These are phyloP conservation scores for Sporothrix pallida DNA, from an alignment of 2,329 filamentous ascomycete genomes.

Conservation along the genomic window DNA sequence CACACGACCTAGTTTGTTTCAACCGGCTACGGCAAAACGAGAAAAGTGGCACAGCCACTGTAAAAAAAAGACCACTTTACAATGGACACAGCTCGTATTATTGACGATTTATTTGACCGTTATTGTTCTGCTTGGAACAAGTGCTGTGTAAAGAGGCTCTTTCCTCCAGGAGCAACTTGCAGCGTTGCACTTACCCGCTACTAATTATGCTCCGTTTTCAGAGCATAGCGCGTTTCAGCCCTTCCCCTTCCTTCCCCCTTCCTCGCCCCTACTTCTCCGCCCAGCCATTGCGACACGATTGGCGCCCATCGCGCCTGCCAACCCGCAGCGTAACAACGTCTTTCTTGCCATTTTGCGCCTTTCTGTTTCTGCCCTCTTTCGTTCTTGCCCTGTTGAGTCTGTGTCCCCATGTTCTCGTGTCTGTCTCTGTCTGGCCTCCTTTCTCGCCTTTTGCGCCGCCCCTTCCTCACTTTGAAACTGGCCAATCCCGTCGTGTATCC, in stretches of 20 bases:
- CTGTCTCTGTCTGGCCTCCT: not conserved
- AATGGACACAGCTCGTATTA: not conserved
- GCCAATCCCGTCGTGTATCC: not conserved
- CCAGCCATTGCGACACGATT: conserved; percentile 4
- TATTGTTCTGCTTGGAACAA: conserved; percentile 1
- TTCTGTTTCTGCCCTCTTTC: not conserved
- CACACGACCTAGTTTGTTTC: conserved; percentile 20
- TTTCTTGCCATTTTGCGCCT: not conserved
- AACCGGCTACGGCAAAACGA: conserved; percentile 15
- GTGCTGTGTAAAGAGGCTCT: conserved; percentile 7
- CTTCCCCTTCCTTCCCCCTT: conserved; percentile 9
- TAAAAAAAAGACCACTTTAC: not conserved
- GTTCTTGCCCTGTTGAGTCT: not conserved
- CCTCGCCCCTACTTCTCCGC: not conserved
- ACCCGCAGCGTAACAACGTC: conserved; percentile 12
- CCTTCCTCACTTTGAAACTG: conserved; percentile 16
- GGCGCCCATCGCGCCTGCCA: conserved; percentile 14
- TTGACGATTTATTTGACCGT: no score
- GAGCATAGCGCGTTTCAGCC: conserved; percentile 24
- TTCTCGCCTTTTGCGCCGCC: not conserved
- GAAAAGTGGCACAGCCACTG: conserved; percentile 15
- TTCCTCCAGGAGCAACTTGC: not conserved
- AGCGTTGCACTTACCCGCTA: conserved; percentile 5
- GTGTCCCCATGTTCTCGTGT: not conserved
- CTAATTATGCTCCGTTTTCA: conserved; percentile 10